Evolutionary conservation across 2,329 filamentous ascomycete species (phyloP), one percentile per base, ranked within the genome.

Genomic region (Colletotrichum sp.): DNA sequence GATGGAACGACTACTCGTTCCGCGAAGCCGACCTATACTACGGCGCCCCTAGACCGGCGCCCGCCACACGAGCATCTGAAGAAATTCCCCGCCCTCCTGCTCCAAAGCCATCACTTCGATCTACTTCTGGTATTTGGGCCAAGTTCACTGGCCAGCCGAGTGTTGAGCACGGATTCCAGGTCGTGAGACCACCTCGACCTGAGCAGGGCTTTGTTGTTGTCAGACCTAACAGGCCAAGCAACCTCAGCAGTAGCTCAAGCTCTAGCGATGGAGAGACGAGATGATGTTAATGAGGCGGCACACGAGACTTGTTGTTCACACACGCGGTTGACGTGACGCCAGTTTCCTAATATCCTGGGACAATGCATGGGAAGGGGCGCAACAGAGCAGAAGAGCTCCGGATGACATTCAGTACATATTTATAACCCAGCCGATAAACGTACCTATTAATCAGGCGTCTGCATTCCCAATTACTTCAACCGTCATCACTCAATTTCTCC

Each of bases 11-110:
- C 68, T 85, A 85, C 55, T 84, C 84, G 0, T 82, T 85, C 24
- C 81, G 84, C 13, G 84, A 85, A 69, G 80, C 81, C 1, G 84
- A 85, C 62, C 75, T 84, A 12, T 84, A 83, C 62, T 85, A 85
- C 60, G 62, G 68, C 22, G 60, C 36, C 8, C 69, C 76, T 13
- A 64, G 48, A 13, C 66, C 66, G n/a, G 32, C 13, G 26, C 59
- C 44, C 13, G 30, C 15, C 9, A 36, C 44, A 15, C 34, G 70
- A 34, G 70, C 73, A 10, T 68, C 70, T 6, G 73, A 73, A 22
- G 73, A 75, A 6, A 55, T 55, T 8, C 70, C 59, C 15, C 32
- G 44, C 8, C 63, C 73, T 13, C 22, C 39, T 18, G 70, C 64
- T 8, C 64, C 28, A 1, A 67, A 59, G 10, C n/a, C 64, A 8